Evolutionary conservation across 2,329 filamentous ascomycete species (phyloP).

Genomic region (Alternaria metachromatica): DNA sequence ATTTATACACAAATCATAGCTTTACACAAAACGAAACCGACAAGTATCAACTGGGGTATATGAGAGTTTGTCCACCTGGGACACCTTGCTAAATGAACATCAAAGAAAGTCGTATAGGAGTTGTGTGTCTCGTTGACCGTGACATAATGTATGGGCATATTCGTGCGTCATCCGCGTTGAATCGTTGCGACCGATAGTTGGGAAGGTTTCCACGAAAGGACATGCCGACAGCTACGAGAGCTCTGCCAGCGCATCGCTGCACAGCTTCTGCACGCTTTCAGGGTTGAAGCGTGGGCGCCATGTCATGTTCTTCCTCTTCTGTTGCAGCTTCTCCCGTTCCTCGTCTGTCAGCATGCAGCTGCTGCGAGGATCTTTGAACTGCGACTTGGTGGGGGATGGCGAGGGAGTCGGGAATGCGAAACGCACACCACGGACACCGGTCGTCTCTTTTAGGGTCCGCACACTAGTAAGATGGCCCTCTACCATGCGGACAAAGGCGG

Average conservation of each 20-base stretch:
- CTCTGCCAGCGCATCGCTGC: constrained; percentile 39
- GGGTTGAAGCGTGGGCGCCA: constrained; percentile 43
- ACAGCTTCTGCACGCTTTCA: constrained; percentile 30
- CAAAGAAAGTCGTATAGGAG: not conserved
- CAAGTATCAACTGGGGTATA: not conserved
- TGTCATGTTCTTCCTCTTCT: constrained; percentile 19
- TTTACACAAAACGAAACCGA: not conserved
- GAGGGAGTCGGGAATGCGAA: constrained; percentile 23
- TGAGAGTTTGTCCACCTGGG: not conserved
- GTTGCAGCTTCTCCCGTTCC: constrained; percentile 18
- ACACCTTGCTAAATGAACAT: constrained; percentile 1
- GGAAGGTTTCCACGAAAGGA: not conserved
- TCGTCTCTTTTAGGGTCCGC: constrained; percentile 26
- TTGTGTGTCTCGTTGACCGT: not conserved
- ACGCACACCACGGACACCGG: constrained; percentile 15
- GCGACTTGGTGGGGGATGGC: constrained; percentile 21
- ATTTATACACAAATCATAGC: not conserved
- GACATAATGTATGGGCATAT: accelerated
- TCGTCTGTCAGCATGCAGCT: constrained; percentile 15
- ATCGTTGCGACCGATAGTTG: not conserved
- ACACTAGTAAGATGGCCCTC: constrained; percentile 36
- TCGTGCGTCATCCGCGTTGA: not conserved
- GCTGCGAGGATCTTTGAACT: not conserved
- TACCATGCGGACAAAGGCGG: constrained; percentile 37
- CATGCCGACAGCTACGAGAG: constrained; percentile 12